These are phyloP conservation scores for Phtheirospermum japonicum DNA, from an alignment of 257 asterid species.

Conservation along the genomic window DNA sequence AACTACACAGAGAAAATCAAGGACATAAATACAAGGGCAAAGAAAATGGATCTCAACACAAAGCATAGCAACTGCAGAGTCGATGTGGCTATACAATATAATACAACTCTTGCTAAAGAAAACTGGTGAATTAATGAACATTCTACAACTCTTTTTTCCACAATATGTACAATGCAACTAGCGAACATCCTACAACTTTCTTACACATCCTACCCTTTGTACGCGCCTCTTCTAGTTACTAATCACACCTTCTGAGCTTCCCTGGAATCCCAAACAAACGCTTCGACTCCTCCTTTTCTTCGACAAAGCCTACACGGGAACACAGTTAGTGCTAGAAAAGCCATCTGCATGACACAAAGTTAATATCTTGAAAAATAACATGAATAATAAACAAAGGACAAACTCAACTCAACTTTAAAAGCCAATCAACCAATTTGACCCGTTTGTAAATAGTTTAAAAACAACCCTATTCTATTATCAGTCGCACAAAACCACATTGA, in stretches of 20 bases:
- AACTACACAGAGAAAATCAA: too few relatives aligned
- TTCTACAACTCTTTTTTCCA: conserved; percentile 5
- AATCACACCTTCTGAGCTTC: conserved; percentile 42
- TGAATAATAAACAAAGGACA: too few relatives aligned
- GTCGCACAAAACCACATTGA: too few relatives aligned
- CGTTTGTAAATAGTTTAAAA: too few relatives aligned
- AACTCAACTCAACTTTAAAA: too few relatives aligned
- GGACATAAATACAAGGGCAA: too few relatives aligned
- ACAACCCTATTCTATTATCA: too few relatives aligned
- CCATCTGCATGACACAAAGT: conserved; percentile 3
- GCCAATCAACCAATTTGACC: too few relatives aligned
- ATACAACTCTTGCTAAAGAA: background rate
- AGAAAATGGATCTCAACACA: too few relatives aligned
- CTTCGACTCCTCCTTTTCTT: conserved; percentile 71
- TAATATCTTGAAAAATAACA: background rate
- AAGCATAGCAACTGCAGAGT: background rate
- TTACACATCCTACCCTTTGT: too few relatives aligned
- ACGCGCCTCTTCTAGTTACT: conserved; percentile 3
- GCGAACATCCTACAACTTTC: too few relatives aligned
- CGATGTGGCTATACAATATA: background rate
- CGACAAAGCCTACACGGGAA: conserved; percentile 42
- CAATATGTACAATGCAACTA: background rate
- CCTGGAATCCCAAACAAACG: conserved; percentile 50
- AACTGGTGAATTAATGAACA: background rate
- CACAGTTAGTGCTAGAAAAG: conserved; percentile 7